A percentile compares a stretch with the other conserved stretches of the same genome.
Conservation (phyloP, 805 yeast species). For the Teunomyces funiuensis region DNA sequence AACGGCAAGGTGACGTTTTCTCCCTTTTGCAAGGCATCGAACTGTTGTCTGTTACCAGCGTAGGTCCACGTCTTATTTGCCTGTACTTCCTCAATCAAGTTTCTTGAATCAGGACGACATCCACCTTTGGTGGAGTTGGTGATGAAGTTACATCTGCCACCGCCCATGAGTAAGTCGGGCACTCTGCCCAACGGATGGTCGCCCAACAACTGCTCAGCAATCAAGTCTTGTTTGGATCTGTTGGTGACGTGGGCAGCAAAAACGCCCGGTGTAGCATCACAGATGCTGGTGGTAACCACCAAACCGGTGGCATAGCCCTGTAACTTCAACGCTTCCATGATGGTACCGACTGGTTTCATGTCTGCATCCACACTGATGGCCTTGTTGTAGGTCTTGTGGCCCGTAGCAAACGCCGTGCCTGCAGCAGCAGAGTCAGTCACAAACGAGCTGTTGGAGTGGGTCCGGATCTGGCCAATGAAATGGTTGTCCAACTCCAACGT, state of each 20-base stretch:
- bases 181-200: constrained; percentile 72
- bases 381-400: constrained; percentile 81
- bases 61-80: constrained; percentile 58
- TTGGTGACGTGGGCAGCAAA: constrained; percentile 77
- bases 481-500: constrained; percentile 63
- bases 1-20: constrained; percentile 68
- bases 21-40: constrained; percentile 57
- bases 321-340: constrained; percentile 82
- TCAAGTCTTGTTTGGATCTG: constrained; percentile 77
- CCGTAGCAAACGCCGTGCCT: constrained; percentile 93
- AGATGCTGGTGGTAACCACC: constrained; percentile 88
- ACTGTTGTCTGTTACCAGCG: constrained; percentile 57
- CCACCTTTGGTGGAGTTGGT: constrained; percentile 45
- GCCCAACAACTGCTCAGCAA: constrained; percentile 87
- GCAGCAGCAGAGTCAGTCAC: constrained; percentile 97
- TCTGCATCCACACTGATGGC: constrained; percentile 80
- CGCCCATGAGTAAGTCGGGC: constrained; percentile 86
- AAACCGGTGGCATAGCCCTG: constrained; percentile 82
- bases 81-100: constrained; percentile 65
- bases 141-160: constrained; percentile 83
- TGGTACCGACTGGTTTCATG: constrained; percentile 78
- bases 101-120: constrained; percentile 68
- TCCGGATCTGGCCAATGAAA: constrained; percentile 80
- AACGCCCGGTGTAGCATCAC: constrained; percentile 95
- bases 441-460: constrained; percentile 72